Evolutionary conservation across 2,329 filamentous ascomycete species (phyloP).

Genomic region (Cercospora nicotianae): DNA sequence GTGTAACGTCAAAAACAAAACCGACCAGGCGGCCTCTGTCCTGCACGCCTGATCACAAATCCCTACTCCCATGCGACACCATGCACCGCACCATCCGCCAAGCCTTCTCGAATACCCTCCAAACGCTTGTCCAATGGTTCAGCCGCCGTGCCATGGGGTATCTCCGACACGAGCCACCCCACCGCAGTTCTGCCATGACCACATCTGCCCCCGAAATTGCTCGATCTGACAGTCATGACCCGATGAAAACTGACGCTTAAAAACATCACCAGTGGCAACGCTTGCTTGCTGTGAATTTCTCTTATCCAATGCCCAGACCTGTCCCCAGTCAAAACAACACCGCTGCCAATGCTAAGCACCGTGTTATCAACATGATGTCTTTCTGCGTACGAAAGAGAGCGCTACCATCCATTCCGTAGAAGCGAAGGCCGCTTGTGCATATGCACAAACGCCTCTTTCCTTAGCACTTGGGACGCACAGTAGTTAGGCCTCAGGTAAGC

Average conservation of each 20-base stretch:
- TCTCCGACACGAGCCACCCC: not conserved
- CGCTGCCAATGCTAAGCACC: not conserved
- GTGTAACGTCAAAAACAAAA: not conserved
- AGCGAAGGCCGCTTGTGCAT: not conserved
- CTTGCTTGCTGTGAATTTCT: not conserved
- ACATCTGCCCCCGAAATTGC: not conserved
- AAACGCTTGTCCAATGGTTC: not conserved
- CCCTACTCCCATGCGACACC: not conserved
- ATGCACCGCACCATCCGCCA: not conserved
- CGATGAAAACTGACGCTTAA: not conserved
- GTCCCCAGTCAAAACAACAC: not conserved
- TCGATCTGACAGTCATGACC: not conserved
- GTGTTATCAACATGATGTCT: not conserved
- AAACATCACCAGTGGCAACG: not conserved
- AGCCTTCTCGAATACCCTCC: slow-evolving; percentile 1
- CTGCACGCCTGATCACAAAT: not conserved
- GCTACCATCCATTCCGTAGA: not conserved
- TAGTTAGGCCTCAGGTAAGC: not conserved
- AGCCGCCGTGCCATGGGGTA: not conserved
- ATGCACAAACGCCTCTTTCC: not conserved
- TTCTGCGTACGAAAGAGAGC: not conserved
- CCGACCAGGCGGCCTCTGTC: not conserved
- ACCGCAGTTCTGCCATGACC: not conserved
- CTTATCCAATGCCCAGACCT: not conserved
- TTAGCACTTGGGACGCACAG: not conserved